Evolutionary conservation across 2,329 filamentous ascomycete species (phyloP), one percentile per base, ranked within the genome.

Genomic region (Ophiocordyceps camponoti-floridani): DNA sequence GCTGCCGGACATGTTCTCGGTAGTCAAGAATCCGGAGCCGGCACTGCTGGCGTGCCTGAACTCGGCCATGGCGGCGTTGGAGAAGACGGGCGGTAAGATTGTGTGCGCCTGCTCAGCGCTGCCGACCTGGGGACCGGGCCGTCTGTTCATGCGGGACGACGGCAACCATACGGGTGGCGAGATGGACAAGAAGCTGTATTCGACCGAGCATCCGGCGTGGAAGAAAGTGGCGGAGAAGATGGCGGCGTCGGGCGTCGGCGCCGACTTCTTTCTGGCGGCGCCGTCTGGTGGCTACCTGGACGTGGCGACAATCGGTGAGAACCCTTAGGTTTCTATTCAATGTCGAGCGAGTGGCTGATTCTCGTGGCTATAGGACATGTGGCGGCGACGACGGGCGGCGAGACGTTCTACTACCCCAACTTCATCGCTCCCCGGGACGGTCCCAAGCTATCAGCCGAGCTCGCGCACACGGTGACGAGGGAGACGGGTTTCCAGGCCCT

Each of bases 391-490:
- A 94, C 86, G n/a, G 91, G 91, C 47, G 91, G 91, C 50, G 91
- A 98, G 61, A 84, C 82, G 0, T 98, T 88, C 63, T 95, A 94
- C 64, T 98, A 94, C 59, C 88, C 91, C 41, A 98, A 96, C 61
- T 98, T 94, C 66, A 79, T 94, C 47, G 78, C 82, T 8, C 84
- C 84, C 8, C 77, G 91, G 35, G 91, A 98, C 61, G 78, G 81
- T 40, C 71, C 84, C 46, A 93, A 89, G 65, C 66, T 98, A 37
- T 82, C 81, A 2, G 75, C 82, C 42, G 91, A 98, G 64, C 78
- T 98, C 50, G 77, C 79, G 52, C 89, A 95, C 56, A 79, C 84
- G 0, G 77, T 95, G 28, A 87, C 79, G 3, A 75, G 91, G 49
- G 88, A 95, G 60, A 94, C 89, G 42, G 91, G 91, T 19, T 96